A percentile compares a stretch with the other conserved stretches of the same genome.
Evolutionary conservation across 2,329 filamentous ascomycete genomes (phyloP).

Genomic region (Helminthosporium solani): DNA sequence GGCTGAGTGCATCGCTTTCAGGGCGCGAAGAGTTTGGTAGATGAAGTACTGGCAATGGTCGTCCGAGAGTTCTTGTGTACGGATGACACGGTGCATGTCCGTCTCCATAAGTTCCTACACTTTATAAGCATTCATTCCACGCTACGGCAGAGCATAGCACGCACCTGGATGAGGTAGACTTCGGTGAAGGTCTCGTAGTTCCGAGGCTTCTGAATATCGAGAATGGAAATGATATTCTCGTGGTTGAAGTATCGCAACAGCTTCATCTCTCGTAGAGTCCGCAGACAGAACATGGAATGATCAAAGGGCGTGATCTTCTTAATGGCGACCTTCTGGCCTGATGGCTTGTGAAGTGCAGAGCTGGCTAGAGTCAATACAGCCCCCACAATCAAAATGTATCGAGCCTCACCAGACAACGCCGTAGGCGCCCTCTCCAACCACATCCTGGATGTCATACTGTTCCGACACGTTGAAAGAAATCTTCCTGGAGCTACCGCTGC

Average conservation of each 20-base stretch:
- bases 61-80: constrained; percentile 96
- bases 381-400: constrained; percentile 2
- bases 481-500: constrained; percentile 67
- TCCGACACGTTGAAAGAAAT: constrained; percentile 99
- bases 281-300: constrained; percentile 97
- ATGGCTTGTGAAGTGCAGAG: constrained; percentile 97
- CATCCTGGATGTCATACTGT: constrained; percentile 99
- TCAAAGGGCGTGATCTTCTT: constrained; percentile 99
- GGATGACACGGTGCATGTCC: constrained; percentile 98
- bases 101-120: constrained; percentile 97
- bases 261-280: constrained; percentile 99
- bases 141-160: background rate
- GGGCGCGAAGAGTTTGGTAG: constrained; percentile 94
- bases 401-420: constrained; percentile 87
- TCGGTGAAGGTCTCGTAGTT: constrained; percentile 96
- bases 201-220: constrained; percentile 97
- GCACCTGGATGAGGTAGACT: constrained; percentile 95
- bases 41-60: constrained; percentile 99
- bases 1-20: constrained; percentile 99
- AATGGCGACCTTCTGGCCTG: constrained; percentile 97
- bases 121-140: constrained; percentile 11
- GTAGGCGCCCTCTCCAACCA: constrained; percentile 97
- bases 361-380: constrained; percentile 50
- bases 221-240: constrained; percentile 99
- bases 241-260: constrained; percentile 98